phyloP scores from a whole-genome alignment of 805 yeast species.

The Saccharomycopsis sp. region DNA sequence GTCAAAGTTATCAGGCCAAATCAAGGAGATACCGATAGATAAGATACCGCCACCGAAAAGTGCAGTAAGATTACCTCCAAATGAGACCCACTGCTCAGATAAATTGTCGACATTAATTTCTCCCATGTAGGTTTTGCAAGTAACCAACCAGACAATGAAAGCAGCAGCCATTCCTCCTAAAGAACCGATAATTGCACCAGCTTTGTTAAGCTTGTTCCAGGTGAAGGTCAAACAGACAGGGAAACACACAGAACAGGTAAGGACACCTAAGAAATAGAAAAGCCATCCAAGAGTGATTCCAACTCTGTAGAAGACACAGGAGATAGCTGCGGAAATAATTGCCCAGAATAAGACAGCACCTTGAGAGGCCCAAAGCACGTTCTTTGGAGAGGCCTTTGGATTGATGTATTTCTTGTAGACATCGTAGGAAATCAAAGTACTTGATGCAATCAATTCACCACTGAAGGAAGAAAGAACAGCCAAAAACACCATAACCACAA shows the following conservation, averaged over 20 bases:
- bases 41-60: constrained; percentile 32
- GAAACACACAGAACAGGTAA: constrained; percentile 36
- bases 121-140: constrained; percentile 31
- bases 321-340: constrained; percentile 33
- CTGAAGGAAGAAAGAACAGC: constrained; percentile 38
- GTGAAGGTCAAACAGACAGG: constrained; percentile 34
- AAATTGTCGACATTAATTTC: constrained; percentile 30
- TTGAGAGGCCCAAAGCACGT: constrained; percentile 38
- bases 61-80: constrained; percentile 35
- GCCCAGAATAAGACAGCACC: constrained; percentile 36
- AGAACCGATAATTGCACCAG: constrained; percentile 35
- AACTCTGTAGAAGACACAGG: constrained; percentile 32
- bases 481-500: constrained; percentile 36
- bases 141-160: constrained; percentile 32
- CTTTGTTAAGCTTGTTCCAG: constrained; percentile 32
- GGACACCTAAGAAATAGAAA: constrained; percentile 36
- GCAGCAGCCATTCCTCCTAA: constrained; percentile 33
- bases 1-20: constrained; percentile 36
- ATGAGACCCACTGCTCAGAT: constrained; percentile 33
- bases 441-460: constrained; percentile 37
- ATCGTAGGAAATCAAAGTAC: constrained; percentile 40
- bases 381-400: constrained; percentile 36
- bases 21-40: constrained; percentile 27
- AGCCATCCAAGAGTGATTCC: constrained; percentile 36
- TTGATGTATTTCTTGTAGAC: constrained; percentile 39